Evolutionary conservation across 495 filamentous ascomycete genomes (phyloP).

Genomic region (Thermochaetoides thermophila): DNA sequence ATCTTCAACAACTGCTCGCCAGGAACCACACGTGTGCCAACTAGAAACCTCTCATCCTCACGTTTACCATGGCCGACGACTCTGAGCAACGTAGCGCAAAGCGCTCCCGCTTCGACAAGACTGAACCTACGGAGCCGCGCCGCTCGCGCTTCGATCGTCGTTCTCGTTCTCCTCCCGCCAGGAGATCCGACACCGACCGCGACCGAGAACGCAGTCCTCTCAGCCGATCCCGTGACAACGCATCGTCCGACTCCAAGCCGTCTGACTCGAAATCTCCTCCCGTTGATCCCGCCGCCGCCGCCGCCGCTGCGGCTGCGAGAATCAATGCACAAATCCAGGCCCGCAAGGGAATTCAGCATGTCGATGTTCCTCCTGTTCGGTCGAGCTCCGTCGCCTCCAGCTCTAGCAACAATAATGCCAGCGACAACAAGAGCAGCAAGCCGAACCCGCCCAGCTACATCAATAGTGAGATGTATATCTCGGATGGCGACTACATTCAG

Average conservation of each 20-base stretch:
- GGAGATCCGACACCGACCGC: constrained; percentile 41
- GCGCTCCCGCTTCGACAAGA: constrained; percentile 86
- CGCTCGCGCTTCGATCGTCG: constrained; percentile 74
- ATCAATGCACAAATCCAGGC: constrained; percentile 89
- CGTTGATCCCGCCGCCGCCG: constrained; percentile 69
- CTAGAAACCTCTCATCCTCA: no score
- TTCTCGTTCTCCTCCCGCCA: constrained; percentile 64
- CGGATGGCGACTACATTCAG: constrained; percentile 92
- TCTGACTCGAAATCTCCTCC: constrained; percentile 27
- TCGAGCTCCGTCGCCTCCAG: constrained; percentile 26
- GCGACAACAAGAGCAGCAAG: not conserved
- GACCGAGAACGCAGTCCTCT: constrained; percentile 76
- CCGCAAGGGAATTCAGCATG: constrained; percentile 84
- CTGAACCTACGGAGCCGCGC: constrained; percentile 60
- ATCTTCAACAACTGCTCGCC: no score
- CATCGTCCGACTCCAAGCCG: no score
- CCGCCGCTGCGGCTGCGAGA: constrained; percentile 80
- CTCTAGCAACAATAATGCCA: constrained; percentile 12
- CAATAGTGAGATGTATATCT: constrained; percentile 79
- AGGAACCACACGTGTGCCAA: no score
- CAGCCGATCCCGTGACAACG: constrained; percentile 39
- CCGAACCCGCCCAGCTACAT: constrained; percentile 29
- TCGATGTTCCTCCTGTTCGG: constrained; percentile 81
- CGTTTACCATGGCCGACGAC: no score
- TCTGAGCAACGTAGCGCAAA: constrained; percentile 58